A percentile compares a stretch with the other conserved stretches of the same genome.
phyloP scores from a whole-genome alignment of 306 rosid genomes.

The Prunus padus region DNA sequence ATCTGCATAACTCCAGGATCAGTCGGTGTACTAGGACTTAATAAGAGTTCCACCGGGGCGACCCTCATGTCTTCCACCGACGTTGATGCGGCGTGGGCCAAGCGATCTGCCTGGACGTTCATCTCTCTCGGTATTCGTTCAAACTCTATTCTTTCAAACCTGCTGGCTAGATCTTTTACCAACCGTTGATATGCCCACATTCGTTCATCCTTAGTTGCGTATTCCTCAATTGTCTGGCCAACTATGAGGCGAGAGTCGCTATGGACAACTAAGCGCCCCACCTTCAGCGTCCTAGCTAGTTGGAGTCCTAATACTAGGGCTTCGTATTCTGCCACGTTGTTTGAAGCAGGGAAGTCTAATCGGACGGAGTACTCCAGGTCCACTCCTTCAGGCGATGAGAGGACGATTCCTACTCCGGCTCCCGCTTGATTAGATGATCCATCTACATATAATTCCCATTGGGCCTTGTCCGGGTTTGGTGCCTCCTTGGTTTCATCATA shows the following conservation, averaged over 20 bases:
- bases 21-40: too few relatives aligned
- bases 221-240: neutral
- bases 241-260: neutral
- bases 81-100: rapidly evolving
- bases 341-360: too few relatives aligned
- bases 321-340: too few relatives aligned
- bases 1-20: too few relatives aligned
- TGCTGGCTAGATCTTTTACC: rapidly evolving
- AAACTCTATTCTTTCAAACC: rapidly evolving
- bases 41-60: too few relatives aligned
- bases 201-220: rapidly evolving
- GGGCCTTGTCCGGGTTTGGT: too few relatives aligned
- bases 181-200: neutral
- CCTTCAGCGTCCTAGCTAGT: too few relatives aligned
- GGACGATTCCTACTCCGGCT: rapidly evolving
- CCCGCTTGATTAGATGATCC: neutral
- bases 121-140: neutral
- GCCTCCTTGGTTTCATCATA: too few relatives aligned
- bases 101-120: rapidly evolving
- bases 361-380: rapidly evolving
- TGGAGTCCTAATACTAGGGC: too few relatives aligned
- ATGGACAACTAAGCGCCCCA: too few relatives aligned
- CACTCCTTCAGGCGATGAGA: rapidly evolving
- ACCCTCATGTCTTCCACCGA: rapidly evolving
- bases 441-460: neutral